Conservation (phyloP, 169 alveolate species). For the Eimeria acervulina region DNA sequence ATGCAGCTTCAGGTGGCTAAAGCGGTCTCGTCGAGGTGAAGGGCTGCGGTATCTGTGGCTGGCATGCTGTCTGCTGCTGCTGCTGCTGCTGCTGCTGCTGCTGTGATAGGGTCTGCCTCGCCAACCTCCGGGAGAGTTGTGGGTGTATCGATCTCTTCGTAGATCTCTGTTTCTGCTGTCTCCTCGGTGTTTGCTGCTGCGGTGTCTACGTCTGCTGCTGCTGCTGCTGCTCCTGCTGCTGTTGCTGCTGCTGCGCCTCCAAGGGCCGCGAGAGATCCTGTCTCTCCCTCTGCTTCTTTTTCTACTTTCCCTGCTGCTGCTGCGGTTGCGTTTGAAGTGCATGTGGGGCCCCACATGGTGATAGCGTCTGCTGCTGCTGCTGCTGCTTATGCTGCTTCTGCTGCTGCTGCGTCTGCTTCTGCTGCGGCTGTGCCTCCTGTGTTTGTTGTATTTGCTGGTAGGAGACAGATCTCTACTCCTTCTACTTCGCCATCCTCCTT, state of each 20-base stretch:
- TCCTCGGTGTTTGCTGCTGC: neutral
- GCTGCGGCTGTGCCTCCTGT: neutral
- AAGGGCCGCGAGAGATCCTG: neutral
- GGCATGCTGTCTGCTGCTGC: neutral
- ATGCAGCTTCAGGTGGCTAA: neutral
- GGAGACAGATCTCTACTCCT: neutral
- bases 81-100: conserved; percentile 21
- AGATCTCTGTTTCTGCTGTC: neutral
- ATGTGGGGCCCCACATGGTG: neutral
- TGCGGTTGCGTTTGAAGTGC: neutral
- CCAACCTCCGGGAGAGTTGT: neutral
- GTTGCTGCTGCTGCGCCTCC: neutral
- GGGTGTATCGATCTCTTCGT: neutral
- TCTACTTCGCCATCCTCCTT: neutral
- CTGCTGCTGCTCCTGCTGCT: neutral
- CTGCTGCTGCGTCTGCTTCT: neutral
- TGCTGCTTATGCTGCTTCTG: neutral
- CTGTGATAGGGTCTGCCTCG: neutral
- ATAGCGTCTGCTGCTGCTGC: neutral
- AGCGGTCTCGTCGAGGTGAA: neutral
- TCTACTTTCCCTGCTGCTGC: neutral
- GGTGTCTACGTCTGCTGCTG: neutral
- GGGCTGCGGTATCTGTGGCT: neutral
- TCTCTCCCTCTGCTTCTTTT: neutral
- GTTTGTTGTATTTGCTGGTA: neutral